Evolutionary conservation across 2,329 filamentous ascomycete genomes (phyloP).

Genomic region (Hypoxylon sp.): DNA sequence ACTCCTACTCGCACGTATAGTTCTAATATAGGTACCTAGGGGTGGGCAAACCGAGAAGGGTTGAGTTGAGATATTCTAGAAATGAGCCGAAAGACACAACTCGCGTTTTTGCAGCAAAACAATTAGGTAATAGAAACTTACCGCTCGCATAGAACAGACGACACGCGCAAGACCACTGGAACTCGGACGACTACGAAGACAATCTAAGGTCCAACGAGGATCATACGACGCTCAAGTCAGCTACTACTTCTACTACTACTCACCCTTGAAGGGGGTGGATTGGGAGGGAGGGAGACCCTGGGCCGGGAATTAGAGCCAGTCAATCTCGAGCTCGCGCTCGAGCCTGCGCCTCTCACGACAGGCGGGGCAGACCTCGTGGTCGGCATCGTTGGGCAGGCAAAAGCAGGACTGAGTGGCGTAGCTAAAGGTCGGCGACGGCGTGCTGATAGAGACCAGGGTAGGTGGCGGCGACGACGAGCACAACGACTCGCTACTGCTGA

Average conservation of each 20-base stretch:
- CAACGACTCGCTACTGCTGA: background rate
- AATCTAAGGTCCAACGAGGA: background rate
- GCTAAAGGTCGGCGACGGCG: slow-evolving; percentile 21
- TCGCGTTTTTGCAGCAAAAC: background rate
- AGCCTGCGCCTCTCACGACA: slow-evolving; percentile 20
- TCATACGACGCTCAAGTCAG: background rate
- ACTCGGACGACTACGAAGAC: background rate
- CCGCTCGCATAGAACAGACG: background rate
- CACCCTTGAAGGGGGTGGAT: too few species aligned
- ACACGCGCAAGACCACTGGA: background rate
- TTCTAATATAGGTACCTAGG: too few species aligned
- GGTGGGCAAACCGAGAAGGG: too few species aligned
- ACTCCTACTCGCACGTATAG: too few species aligned
- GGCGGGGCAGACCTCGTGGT: slow-evolving; percentile 10
- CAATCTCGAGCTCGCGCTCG: slow-evolving; percentile 13
- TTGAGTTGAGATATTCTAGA: background rate
- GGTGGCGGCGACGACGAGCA: slow-evolving; percentile 1
- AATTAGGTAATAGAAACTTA: background rate
- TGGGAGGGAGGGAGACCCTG: too few species aligned
- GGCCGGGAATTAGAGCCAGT: slow-evolving; percentile 26
- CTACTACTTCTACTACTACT: background rate
- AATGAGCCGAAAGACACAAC: background rate
- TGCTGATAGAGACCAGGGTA: slow-evolving; percentile 26
- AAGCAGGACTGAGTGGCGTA: slow-evolving; percentile 37
- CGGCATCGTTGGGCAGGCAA: slow-evolving; percentile 8